Base-by-base conservation (phyloP, 805 yeast species). In the Gaillardinia entomophila region DNA sequence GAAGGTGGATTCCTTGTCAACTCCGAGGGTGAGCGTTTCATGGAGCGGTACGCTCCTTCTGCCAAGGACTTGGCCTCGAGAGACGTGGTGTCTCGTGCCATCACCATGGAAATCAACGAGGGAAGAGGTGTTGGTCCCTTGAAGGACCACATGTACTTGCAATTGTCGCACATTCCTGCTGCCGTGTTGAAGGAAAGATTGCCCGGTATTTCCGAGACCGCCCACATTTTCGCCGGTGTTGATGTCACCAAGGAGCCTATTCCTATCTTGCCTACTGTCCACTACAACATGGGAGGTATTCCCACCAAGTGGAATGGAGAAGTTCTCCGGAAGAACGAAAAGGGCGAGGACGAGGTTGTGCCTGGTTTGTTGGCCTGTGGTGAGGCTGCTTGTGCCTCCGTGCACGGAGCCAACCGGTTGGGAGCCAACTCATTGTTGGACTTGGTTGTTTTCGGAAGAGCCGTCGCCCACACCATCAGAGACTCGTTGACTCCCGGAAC, bases 221-320 rank as follows among this genome's bases (percentile, higher is more conserved):
- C 98, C 28, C 82, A 88, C 46, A 90, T 90, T 64, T 90, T 90
- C 56, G 97, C 98, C 30, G 98, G 98, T 75, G 98, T 90, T 45
- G 98, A 90, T 66, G 97, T 90, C 46, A 92, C 98, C 38, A 92
- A 92, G 73, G 97, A 90, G 71, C 98, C 98, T 56, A 92, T 92
- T 61, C 98, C 97, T 51, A 89, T 90, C 51, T 67, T 92, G 50
- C 98, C 98, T 51, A 90, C 98, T 46, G 98, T 92, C 41, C 98
- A 90, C 69, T 90, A 92, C 75, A 90, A 90, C 69, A 90, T 90
- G 98, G 98, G 98, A 66, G 97, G 97, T 79, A 86, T 90, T 47
- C 98, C 98, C 63, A 92, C 98, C 47, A 86, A 82, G 64, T 92
- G 87, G 83, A 84, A 82, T 46, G 98, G 97, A 72, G 97, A 90